Conservation (phyloP, 2,329 filamentous ascomycete genomes). For the Penicillium rolfsii region DNA sequence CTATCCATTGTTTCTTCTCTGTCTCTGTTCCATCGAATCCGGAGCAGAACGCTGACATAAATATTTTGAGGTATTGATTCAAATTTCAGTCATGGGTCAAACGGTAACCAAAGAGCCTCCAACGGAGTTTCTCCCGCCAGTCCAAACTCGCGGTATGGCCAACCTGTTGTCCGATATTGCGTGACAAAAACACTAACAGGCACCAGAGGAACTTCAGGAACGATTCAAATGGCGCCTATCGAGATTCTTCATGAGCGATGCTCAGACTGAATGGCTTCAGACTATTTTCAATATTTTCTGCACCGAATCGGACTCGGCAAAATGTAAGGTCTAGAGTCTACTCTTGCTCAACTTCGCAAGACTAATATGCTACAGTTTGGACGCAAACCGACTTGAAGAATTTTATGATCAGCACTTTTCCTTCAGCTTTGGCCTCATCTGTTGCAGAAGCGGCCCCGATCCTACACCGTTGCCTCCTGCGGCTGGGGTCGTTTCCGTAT, state of each 20-base stretch:
- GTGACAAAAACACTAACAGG: neutral
- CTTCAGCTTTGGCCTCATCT: neutral
- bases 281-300: conserved; percentile 1
- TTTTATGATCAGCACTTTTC: conserved; percentile 4
- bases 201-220: conserved; percentile 3
- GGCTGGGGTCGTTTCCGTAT: conserved; percentile 2
- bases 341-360: neutral
- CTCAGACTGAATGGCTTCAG: neutral
- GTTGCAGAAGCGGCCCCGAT: neutral
- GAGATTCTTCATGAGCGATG: neutral
- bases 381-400: neutral
- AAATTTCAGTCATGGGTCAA: neutral
- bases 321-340: neutral
- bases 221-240: neutral
- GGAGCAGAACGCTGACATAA: too few species aligned
- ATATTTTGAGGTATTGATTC: too few species aligned
- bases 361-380: conserved; percentile 1
- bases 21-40: too few species aligned
- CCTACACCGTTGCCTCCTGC: conserved; percentile 1
- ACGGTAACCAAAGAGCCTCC: neutral
- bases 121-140: neutral
- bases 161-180: neutral
- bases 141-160: conserved; percentile 1
- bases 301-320: neutral
- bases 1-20: too few species aligned